Evolutionary conservation across 2,329 filamentous ascomycete species (phyloP).

Genomic region (Purpureocillium lavendulum): DNA sequence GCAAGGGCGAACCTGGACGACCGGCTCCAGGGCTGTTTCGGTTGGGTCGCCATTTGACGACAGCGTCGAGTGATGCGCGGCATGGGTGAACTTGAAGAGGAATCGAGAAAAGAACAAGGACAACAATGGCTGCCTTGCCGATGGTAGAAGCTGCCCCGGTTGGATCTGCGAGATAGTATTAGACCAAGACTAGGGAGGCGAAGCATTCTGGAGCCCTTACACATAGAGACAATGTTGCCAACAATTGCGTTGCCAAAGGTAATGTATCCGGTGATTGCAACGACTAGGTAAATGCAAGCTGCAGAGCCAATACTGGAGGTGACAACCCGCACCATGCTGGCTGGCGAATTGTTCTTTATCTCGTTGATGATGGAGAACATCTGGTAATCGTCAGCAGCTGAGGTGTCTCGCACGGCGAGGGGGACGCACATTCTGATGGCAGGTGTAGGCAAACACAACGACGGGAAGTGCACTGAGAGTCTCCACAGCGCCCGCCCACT

Average conservation of each 20-base stretch:
- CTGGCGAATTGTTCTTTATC: slow-evolving; percentile 74
- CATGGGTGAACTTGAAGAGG: slow-evolving; percentile 94
- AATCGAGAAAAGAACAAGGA: slow-evolving; percentile 93
- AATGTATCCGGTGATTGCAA: slow-evolving; percentile 90
- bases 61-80: slow-evolving; percentile 87
- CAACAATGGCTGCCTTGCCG: slow-evolving; percentile 87
- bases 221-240: slow-evolving; percentile 93
- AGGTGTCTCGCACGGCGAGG: background rate
- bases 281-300: slow-evolving; percentile 79
- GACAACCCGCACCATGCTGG: slow-evolving; percentile 68
- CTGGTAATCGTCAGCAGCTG: slow-evolving; percentile 33
- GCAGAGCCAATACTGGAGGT: slow-evolving; percentile 78
- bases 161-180: slow-evolving; percentile 20
- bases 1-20: slow-evolving; percentile 33
- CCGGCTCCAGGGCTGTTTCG: slow-evolving; percentile 26
- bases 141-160: slow-evolving; percentile 70
- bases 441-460: slow-evolving; percentile 98
- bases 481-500: slow-evolving; percentile 71
- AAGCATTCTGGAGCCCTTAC: slow-evolving; percentile 35
- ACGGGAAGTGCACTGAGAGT: slow-evolving; percentile 84
- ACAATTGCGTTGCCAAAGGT: slow-evolving; percentile 86
- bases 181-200: too few species aligned
- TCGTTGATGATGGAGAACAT: slow-evolving; percentile 99
- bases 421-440: slow-evolving; percentile 79
- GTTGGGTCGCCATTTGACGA: slow-evolving; percentile 82